phyloP scores from a whole-genome alignment of 2,329 filamentous ascomycete genomes.

The Fusarium zealandicum region DNA sequence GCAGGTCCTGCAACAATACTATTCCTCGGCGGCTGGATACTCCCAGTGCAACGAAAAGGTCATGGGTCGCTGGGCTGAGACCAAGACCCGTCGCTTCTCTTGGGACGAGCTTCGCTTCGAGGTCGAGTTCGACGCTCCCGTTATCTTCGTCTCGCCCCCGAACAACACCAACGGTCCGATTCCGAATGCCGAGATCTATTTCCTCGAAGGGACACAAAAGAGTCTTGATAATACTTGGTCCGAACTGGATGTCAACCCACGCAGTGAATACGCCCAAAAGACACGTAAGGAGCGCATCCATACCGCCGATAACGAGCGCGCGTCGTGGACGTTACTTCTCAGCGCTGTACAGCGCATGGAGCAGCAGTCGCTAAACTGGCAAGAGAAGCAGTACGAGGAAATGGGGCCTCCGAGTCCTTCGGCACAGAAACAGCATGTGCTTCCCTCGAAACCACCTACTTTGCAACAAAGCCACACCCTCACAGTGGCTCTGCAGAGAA shows the following conservation, averaged over 20 bases:
- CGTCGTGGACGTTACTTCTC: conserved; percentile 62
- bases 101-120: conserved; percentile 57
- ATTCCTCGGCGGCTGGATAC: conserved; percentile 58
- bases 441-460: conserved; percentile 37
- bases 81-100: conserved; percentile 51
- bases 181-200: conserved; percentile 41
- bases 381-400: conserved; percentile 44
- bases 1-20: conserved; percentile 60
- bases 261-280: conserved; percentile 38
- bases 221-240: conserved; percentile 49
- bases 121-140: conserved; percentile 57
- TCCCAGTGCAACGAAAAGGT: conserved; percentile 56
- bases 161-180: conserved; percentile 50
- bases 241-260: conserved; percentile 42
- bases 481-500: conserved; percentile 56
- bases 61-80: conserved; percentile 55
- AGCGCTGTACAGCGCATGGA: conserved; percentile 60
- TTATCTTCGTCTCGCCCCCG: conserved; percentile 58
- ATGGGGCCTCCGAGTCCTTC: conserved; percentile 36
- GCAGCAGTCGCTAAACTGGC: conserved; percentile 56
- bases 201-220: conserved; percentile 49
- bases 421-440: conserved; percentile 18
- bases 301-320: conserved; percentile 64
- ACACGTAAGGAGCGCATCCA: conserved; percentile 51
- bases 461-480: conserved; percentile 49